phyloP scores from a whole-genome alignment of 148 eudicot species.

The Cornus kousa region DNA sequence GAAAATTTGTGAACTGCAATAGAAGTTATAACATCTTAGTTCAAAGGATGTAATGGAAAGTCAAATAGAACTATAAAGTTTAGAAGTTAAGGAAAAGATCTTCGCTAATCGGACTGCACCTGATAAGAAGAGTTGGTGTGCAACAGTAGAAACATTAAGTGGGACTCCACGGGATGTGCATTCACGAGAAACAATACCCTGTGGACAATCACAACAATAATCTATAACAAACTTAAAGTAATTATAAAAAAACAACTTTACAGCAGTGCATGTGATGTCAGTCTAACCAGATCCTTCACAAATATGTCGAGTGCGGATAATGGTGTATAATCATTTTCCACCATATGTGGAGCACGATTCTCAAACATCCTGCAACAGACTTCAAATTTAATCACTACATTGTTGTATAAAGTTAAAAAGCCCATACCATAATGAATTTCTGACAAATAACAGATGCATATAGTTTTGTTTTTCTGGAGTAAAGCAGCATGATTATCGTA shows the following conservation, averaged over 20 bases:
- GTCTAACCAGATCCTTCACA: slow-evolving; percentile 95
- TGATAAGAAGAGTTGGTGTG: slow-evolving; percentile 89
- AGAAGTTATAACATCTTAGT: background rate
- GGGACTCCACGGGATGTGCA: slow-evolving; percentile 77
- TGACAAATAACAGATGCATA: background rate
- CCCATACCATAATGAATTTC: background rate
- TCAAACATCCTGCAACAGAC: slow-evolving; percentile 87
- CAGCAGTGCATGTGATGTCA: slow-evolving; percentile 11
- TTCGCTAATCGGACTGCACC: slow-evolving; percentile 38
- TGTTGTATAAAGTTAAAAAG: background rate
- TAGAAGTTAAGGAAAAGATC: background rate
- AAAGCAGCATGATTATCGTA: background rate
- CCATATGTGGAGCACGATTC: slow-evolving; percentile 98
- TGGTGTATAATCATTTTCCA: slow-evolving; percentile 92
- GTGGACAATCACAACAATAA: slow-evolving; percentile 17
- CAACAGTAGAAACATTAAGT: slow-evolving; percentile 79
- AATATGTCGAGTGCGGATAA: slow-evolving; percentile 96
- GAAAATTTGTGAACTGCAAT: background rate
- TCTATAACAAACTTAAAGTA: slow-evolving; percentile 1
- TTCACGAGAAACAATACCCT: slow-evolving; percentile 98
- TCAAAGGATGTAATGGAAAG: background rate
- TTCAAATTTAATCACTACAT: background rate
- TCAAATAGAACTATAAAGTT: slow-evolving; percentile 1
- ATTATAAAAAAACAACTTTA: background rate
- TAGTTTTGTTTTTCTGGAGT: background rate